Evolutionary conservation across 2,329 filamentous ascomycete species (phyloP), one percentile per base, ranked within the genome.

Genomic region (Colletotrichum eleusines): DNA sequence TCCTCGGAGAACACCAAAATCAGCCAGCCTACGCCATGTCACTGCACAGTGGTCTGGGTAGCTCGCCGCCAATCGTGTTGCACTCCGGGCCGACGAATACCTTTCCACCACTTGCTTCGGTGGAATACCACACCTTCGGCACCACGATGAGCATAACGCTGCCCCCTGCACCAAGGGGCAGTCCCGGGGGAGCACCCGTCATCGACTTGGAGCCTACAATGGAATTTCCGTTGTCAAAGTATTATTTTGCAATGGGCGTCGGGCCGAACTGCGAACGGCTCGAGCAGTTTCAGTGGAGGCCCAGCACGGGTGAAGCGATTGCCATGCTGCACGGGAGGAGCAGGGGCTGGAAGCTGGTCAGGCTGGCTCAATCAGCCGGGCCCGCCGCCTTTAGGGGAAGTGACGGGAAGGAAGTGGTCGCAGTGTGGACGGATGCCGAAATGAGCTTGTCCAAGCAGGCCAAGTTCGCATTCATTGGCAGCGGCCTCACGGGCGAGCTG

Each of bases 201-300:
- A 5, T 58, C 50, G 71, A 73, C 1, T 12, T 71, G 2, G 67
- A 65, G 20, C 50, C 40, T 1, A 46, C 38, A 11, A 60, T 55
- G 57, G 63, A 71, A 33, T 72, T 74, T n/a, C 61, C 65, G 1
- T 72, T 58, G n/a, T 63, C 71, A 16, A 73, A 67, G 4, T 81
- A 79, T 61, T 60, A 67, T n/a, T 82, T 84, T 69, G 55, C 72
- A 46, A 77, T 83, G 62, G 78, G 81, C 65, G 76, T 81, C 38
- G 72, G 69, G 0, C 67, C 63, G 18, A 63, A 63, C 11, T 66
- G 65, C 12, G 50, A 70, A 26, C 57, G 59, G 18, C 73, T 64
- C 28, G 83, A 85, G 74, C 58, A 72, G 23, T 85, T 83, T 72
- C 80, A 85, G 76, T 86, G 84, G 84, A 80, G 83, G 3, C 77